Evolutionary conservation across 1,284 basidiomycete genomes (phyloP), one percentile per base, ranked within the genome.

Genomic region (Tilletia caries): DNA sequence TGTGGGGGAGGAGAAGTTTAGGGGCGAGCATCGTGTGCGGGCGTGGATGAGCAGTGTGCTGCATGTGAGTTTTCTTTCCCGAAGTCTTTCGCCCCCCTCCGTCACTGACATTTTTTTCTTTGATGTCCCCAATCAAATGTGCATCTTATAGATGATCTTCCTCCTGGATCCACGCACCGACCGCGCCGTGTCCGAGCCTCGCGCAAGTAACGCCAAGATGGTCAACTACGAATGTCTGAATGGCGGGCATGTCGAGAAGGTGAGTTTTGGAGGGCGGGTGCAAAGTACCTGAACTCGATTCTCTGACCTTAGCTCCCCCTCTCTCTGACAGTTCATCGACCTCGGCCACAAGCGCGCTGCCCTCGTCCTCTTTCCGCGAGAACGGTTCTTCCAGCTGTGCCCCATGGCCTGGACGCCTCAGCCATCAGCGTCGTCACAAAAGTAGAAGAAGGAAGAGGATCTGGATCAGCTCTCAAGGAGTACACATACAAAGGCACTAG

Each of bases 41-140:
- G 72, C 74, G 15, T 82, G 80, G 80, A 82, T 82, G 80, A 77
- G 77, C 37, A 75, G 75, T 32, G 68, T 79, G 10, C 73, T 82
- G n/a, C 75, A 81, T 48, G 64, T 71, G 54, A 44, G 70, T 70
- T 64, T 43, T 29, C n/a, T 34, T 54, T 68, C 33, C 20, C 15
- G 23, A 2, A 13, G 13, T 67, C 52, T n/a, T n/a, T n/a, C n/a
- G n/a, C n/a, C n/a, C n/a, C n/a, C n/a, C n/a, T n/a, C n/a, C n/a
- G n/a, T n/a, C n/a, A n/a, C n/a, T n/a, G n/a, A n/a, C n/a, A n/a
- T n/a, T n/a, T n/a, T n/a, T n/a, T n/a, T n/a, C n/a, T n/a, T n/a
- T n/a, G n/a, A n/a, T n/a, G n/a, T n/a, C n/a, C n/a, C 23, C 29
- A 37, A 23, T 18, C 18, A 33, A 33, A 18, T 32, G 3, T 64